phyloP scores from a whole-genome alignment of 23 red algal species.

The Pyropia haitanensis region DNA sequence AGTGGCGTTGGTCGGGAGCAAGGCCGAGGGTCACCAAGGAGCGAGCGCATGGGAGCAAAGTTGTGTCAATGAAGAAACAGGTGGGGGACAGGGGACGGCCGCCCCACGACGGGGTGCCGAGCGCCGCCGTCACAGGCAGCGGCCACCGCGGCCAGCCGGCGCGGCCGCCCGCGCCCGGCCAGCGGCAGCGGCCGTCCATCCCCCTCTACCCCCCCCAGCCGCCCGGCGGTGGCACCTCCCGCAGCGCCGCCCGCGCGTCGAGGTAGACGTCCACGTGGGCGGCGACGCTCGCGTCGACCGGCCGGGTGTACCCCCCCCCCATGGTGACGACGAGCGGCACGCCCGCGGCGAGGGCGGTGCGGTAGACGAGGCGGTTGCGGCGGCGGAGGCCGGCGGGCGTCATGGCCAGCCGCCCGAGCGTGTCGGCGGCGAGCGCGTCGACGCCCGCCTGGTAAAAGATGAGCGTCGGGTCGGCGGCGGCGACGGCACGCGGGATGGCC shows the following conservation, averaged over 20 bases:
- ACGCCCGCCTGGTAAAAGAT: constrained; percentile 66
- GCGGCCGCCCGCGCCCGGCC: no score
- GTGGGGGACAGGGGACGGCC: no score
- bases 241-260: constrained; percentile 20
- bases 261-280: constrained; percentile 58
- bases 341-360: constrained; percentile 1
- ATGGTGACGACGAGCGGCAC: constrained; percentile 25
- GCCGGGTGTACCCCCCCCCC: constrained; percentile 57
- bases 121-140: no score
- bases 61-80: no score
- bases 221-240: not conserved
- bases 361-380: constrained; percentile 42
- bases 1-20: no score
- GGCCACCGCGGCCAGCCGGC: no score
- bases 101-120: no score
- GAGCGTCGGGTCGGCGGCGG: constrained; percentile 15
- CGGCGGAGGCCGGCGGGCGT: constrained; percentile 21
- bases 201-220: not conserved
- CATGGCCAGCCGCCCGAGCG: constrained; percentile 39
- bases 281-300: constrained; percentile 27
- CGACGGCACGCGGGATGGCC: constrained; percentile 17
- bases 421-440: constrained; percentile 53
- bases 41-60: no score
- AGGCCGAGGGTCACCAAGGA: no score
- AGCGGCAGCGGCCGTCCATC: no score